Percentiles rank a stretch among this genome's conserved stretches.
Conservation (phyloP, 768 basidiomycete species). For the Russula dissimulans region DNA sequence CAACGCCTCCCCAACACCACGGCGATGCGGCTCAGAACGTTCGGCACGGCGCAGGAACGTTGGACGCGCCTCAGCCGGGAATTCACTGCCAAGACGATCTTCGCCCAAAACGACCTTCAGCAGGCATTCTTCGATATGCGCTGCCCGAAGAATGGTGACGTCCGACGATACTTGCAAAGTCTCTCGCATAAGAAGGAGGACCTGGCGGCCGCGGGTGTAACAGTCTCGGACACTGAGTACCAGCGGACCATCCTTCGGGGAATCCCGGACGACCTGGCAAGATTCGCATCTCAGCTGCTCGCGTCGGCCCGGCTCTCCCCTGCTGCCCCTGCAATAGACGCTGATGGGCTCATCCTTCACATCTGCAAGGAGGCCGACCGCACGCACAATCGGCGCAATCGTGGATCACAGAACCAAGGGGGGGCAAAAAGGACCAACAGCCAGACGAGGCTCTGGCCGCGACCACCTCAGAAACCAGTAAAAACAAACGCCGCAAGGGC, state of each 20-base stretch:
- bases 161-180: background rate
- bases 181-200: background rate
- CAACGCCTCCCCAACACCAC: background rate
- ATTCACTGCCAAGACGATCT: background rate
- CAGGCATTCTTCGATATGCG: background rate
- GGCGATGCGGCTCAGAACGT: accelerated
- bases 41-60: background rate
- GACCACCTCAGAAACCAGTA: too few species aligned
- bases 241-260: background rate
- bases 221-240: background rate
- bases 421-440: too few species aligned
- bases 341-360: too few species aligned
- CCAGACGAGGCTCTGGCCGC: too few species aligned
- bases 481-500: too few species aligned
- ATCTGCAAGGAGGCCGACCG: too few species aligned
- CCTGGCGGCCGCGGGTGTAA: background rate
- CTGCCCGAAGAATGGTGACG: background rate
- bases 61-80: background rate
- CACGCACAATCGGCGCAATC: too few species aligned
- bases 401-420: too few species aligned
- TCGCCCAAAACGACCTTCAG: background rate
- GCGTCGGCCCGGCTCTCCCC: too few species aligned
- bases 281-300: too few species aligned
- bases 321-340: too few species aligned
- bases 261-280: background rate